Conservation (phyloP, 202 grass and related monocot genomes). For the Musa balbisiana region DNA sequence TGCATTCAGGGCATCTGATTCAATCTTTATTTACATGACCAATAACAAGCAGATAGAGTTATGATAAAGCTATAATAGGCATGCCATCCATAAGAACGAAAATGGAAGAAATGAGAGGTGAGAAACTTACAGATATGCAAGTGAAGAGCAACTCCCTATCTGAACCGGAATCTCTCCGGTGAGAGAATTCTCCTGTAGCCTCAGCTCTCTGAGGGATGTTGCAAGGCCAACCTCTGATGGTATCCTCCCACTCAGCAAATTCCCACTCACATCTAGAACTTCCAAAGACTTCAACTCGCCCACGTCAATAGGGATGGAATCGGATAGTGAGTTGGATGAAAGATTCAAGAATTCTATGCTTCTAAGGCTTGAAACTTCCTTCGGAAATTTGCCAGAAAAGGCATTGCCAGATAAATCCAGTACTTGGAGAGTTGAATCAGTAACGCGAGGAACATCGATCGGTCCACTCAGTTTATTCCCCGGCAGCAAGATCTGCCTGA, state of each 20-base stretch:
- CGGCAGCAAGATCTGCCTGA: constrained; percentile 62
- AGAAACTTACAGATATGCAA: constrained; percentile 64
- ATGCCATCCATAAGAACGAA: not conserved
- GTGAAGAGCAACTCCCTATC: constrained; percentile 64
- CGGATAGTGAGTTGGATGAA: constrained; percentile 64
- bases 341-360: constrained; percentile 64
- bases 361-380: constrained; percentile 42
- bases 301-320: constrained; percentile 46
- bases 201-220: constrained; percentile 54
- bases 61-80: not conserved
- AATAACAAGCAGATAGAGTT: too few species aligned
- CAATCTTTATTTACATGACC: too few species aligned
- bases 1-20: too few species aligned
- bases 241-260: constrained; percentile 66
- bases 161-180: constrained; percentile 56
- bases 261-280: constrained; percentile 64
- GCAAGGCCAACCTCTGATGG: constrained; percentile 39
- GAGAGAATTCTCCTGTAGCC: constrained; percentile 59
- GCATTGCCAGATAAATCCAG: constrained; percentile 84
- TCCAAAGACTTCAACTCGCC: constrained; percentile 60
- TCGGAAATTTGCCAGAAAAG: constrained; percentile 67
- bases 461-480: constrained; percentile 69
- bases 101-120: not conserved
- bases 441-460: constrained; percentile 41
- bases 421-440: constrained; percentile 40